These are phyloP conservation scores for Globisporangium apiculatum DNA, from an alignment of 352 stramenopile genomes.

Conservation along the genomic window DNA sequence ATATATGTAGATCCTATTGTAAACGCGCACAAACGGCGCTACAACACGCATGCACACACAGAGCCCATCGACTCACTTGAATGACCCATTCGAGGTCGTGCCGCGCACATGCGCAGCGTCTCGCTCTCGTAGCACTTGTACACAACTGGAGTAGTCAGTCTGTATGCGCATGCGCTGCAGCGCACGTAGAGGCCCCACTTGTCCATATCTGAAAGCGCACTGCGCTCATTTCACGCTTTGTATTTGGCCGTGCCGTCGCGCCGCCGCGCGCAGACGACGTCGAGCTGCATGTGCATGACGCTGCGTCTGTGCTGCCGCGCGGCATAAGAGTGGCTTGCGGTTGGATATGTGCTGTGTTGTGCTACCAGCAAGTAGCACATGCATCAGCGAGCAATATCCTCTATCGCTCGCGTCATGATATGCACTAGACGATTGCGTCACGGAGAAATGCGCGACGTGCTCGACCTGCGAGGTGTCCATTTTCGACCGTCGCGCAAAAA, in stretches of 20 bases:
- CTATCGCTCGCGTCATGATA: no score
- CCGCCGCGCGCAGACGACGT: neutral
- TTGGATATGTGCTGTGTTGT: no score
- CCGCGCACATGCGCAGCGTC: neutral
- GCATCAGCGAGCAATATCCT: no score
- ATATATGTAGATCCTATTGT: neutral
- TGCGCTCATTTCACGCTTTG: neutral
- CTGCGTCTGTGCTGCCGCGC: no score
- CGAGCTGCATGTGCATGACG: neutral
- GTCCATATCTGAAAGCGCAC: neutral
- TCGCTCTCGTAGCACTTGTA: neutral
- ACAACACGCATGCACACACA: neutral
- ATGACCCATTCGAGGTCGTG: conserved; percentile 11
- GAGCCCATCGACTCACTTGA: conserved; percentile 9
- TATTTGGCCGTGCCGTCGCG: no score
- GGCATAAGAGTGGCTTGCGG: no score
- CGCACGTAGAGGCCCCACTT: neutral
- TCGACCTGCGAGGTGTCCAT: no score
- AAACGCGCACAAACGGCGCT: neutral
- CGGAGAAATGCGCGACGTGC: no score
- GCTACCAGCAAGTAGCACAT: no score
- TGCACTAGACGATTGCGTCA: no score
- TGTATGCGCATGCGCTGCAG: neutral
- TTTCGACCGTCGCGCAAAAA: no score
- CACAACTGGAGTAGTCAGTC: conserved; percentile 3